These are phyloP conservation scores for Solanum neorickii DNA, from an alignment of 257 asterid species.

Conservation along the genomic window DNA sequence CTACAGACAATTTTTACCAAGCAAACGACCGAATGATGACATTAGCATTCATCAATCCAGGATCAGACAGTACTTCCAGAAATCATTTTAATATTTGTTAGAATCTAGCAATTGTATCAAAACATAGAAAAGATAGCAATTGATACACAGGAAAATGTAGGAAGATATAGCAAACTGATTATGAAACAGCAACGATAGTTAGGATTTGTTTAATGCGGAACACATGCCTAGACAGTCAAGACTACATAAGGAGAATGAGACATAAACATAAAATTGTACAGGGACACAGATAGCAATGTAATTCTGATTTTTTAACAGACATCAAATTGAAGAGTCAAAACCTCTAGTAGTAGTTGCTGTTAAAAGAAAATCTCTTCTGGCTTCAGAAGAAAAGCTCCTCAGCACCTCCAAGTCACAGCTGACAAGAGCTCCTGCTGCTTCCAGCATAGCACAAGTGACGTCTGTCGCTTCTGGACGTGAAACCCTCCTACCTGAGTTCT, in stretches of 20 bases:
- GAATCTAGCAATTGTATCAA: not conserved
- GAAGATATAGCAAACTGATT: not conserved
- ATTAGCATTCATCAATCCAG: not conserved
- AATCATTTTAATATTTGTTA: not conserved
- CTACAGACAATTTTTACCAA: not conserved
- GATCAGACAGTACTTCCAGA: not conserved
- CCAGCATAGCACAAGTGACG: slow-evolving; percentile 38
- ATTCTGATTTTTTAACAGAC: not conserved
- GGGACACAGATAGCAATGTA: not conserved
- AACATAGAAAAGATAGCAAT: not conserved
- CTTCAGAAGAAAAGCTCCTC: slow-evolving; percentile 7
- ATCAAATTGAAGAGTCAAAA: slow-evolving; percentile 12
- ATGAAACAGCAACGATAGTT: not conserved
- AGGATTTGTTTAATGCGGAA: not conserved
- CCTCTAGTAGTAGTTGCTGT: not conserved
- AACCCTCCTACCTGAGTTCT: slow-evolving; percentile 33
- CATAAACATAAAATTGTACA: not conserved
- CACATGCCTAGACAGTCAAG: not conserved
- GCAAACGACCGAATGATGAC: not conserved
- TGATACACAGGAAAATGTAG: not conserved
- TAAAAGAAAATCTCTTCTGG: not conserved
- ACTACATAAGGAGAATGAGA: not conserved
- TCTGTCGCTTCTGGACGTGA: slow-evolving; percentile 32
- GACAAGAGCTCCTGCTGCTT: slow-evolving; percentile 33
- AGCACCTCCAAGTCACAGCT: slow-evolving; percentile 40